These are phyloP conservation scores for Pseudoscleropodium purum DNA, from an alignment of 225 moss, liverwort and hornwort species.

Conservation along the genomic window DNA sequence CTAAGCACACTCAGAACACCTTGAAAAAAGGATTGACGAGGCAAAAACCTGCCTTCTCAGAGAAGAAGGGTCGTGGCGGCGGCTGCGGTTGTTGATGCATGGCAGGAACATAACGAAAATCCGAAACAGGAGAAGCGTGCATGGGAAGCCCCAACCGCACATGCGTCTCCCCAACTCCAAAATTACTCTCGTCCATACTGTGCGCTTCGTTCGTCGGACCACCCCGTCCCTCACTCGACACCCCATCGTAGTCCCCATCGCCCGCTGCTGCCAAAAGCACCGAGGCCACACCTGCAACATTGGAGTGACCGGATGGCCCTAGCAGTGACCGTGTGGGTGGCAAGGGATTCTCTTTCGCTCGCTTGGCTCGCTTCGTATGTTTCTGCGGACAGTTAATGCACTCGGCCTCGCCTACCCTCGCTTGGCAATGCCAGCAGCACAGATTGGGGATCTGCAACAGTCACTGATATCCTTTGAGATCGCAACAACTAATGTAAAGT, in stretches of 20 bases:
- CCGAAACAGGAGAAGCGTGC: slow-evolving; percentile 54
- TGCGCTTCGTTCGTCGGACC: slow-evolving; percentile 40
- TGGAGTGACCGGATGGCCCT: slow-evolving; percentile 27
- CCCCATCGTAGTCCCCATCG: slow-evolving; percentile 54
- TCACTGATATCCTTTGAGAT: slow-evolving; percentile 9
- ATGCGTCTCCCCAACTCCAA: slow-evolving; percentile 45
- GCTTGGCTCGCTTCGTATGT: slow-evolving; percentile 56
- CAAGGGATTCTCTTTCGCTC: slow-evolving; percentile 42
- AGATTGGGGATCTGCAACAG: slow-evolving; percentile 40
- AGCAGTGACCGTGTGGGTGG: slow-evolving; percentile 38
- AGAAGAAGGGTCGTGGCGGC: slow-evolving; percentile 39
- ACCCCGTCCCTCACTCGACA: slow-evolving; percentile 52
- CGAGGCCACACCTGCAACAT: slow-evolving; percentile 37
- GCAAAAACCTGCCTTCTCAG: slow-evolving; percentile 47
- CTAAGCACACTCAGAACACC: not conserved
- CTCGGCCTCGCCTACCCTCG: slow-evolving; percentile 48
- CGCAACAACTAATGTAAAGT: not conserved
- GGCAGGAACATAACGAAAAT: slow-evolving; percentile 46
- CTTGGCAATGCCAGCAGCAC: slow-evolving; percentile 66
- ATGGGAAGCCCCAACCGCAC: slow-evolving; percentile 49
- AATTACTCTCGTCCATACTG: slow-evolving; percentile 60
- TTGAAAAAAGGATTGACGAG: not conserved
- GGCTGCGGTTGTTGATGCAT: slow-evolving; percentile 37
- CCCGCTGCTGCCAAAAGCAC: slow-evolving; percentile 46
- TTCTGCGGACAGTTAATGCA: slow-evolving; percentile 71